These are phyloP conservation scores for Mortierella sp. DNA, from an alignment of 371 early-diverging fungal species.

Conservation along the genomic window DNA sequence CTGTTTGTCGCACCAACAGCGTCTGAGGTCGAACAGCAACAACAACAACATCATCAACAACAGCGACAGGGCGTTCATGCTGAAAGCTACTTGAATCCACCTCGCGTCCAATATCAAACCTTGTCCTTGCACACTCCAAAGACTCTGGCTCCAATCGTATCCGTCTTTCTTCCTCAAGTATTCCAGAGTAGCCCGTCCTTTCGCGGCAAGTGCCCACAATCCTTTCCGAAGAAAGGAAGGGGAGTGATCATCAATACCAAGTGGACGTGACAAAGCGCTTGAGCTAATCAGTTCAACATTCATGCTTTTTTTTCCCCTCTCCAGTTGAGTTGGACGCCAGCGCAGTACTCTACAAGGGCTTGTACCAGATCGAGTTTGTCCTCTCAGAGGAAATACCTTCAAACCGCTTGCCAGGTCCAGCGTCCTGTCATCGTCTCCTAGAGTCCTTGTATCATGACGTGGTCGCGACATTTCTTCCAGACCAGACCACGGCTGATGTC, in stretches of 20 bases:
- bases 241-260: no score
- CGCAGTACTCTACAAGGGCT: neutral
- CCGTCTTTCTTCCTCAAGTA: neutral
- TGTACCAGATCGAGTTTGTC: constrained; percentile 21
- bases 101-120: constrained; percentile 11
- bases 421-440: constrained; percentile 12
- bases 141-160: constrained; percentile 6
- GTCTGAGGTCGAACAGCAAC: neutral
- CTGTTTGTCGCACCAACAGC: neutral
- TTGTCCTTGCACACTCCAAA: constrained; percentile 24
- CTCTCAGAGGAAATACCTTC: constrained; percentile 20
- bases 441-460: constrained; percentile 27
- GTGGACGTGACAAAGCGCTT: neutral
- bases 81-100: neutral
- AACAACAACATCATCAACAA: neutral
- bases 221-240: no score
- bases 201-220: constrained; percentile 16
- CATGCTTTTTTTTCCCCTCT: no score
- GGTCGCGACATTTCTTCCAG: constrained; percentile 7
- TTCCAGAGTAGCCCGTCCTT: neutral
- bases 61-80: neutral
- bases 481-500: constrained; percentile 15
- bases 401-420: constrained; percentile 10
- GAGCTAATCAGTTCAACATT: neutral
- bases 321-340: constrained; percentile 32